Base-by-base conservation (phyloP, 2,329 filamentous ascomycete species). In the Fonsecaea monophora region DNA sequence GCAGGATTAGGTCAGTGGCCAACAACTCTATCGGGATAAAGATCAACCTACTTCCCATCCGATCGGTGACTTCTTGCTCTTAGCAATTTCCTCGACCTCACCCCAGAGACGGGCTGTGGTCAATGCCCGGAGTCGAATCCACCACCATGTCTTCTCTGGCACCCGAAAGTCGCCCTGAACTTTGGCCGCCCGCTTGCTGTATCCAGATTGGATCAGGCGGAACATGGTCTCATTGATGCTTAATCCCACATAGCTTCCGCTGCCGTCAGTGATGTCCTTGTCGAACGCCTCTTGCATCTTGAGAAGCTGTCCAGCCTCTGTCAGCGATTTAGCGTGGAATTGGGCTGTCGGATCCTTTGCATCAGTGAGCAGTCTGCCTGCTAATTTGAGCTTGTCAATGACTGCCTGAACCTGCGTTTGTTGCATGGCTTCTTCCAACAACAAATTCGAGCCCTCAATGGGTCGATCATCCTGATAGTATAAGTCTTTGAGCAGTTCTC, bases 391-490 rank as follows among this genome's bases (percentile, higher is more conserved):
- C 80, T 97, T 98, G 77, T 98, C 95, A 1, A 87, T 85, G 4
- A 91, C 86, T 0, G 88, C 89, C 38, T 89, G 85, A 32, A 88
- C 82, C 69, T 91, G 88, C 0, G 88, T 84, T 75, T 95, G 91
- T 4, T 85, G 81, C 7, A 99, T 82, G 0, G 94, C 92, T 79
- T 99, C 94, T 21, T 88, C 87, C 13, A 99, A 82, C 66, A 98
- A 91, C 1, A 99, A 88, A 65, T 92, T 91, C 0, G 94, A 91
- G 2, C 95, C 93, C 71, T 98, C 95, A 4, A 93, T 82, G 3
- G 94, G 88, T 4, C 94, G 88, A 77, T 99, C 95, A 74, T 98
- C 95, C 80, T 98, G 95, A 77, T 99, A 99, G 81, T 95, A 99
- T 3, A 99, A 83, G 75, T 98, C 95, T 75, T 98, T 99, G 32